Conservation (phyloP, 345 rosid species). For the Gossypium arboreum region DNA sequence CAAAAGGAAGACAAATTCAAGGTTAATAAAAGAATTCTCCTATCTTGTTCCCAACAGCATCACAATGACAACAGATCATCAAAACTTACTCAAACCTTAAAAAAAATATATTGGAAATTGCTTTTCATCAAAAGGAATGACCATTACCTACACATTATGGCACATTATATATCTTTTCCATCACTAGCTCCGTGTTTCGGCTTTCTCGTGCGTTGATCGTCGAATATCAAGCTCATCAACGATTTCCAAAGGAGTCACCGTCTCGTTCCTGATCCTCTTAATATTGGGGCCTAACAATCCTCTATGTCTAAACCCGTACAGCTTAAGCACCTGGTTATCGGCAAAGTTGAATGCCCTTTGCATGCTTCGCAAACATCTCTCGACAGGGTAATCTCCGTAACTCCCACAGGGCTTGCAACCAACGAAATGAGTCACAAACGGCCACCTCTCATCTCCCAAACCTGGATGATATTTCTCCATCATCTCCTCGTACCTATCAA, state of each 20-base stretch:
- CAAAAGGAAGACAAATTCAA: conserved; percentile 14
- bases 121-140: conserved; percentile 25
- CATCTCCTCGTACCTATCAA: conserved; percentile 94
- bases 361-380: conserved; percentile 81
- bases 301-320: conserved; percentile 85
- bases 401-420: conserved; percentile 98
- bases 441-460: conserved; percentile 95
- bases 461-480: conserved; percentile 93
- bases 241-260: conserved; percentile 57
- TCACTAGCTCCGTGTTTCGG: conserved; percentile 36
- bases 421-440: conserved; percentile 88
- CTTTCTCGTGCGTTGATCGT: conserved; percentile 30
- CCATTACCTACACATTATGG: conserved; percentile 44
- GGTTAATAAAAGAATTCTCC: conserved; percentile 38
- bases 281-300: conserved; percentile 92
- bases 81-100: conserved; percentile 26
- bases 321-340: conserved; percentile 84
- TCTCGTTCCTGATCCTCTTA: conserved; percentile 82
- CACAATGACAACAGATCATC: conserved; percentile 18
- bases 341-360: conserved; percentile 95
- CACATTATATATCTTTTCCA: conserved; percentile 25
- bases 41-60: conserved; percentile 26
- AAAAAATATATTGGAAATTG: conserved; percentile 16
- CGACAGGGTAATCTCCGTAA: conserved; percentile 93
- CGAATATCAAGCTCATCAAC: conserved; percentile 83